Conservation (phyloP, 208 protist genomes). For the Acanthamoeba sp. region DNA sequence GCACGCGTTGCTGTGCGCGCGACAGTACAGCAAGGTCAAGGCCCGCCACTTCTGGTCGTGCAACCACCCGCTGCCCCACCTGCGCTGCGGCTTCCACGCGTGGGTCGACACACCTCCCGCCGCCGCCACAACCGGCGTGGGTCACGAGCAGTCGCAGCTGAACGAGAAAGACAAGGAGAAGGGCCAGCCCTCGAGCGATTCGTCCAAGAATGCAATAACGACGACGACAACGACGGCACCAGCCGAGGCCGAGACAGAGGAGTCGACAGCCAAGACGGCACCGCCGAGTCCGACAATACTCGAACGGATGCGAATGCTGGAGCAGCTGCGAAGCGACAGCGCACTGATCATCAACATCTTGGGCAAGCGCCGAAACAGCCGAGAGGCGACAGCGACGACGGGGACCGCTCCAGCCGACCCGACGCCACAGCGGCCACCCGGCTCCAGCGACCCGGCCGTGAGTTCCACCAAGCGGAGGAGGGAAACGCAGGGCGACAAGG, state of each 20-base stretch:
- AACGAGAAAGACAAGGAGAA: neutral
- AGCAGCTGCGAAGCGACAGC: constrained; percentile 28
- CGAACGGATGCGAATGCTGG: constrained; percentile 9
- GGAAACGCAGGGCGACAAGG: too few relatives aligned
- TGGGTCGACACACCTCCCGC: neutral
- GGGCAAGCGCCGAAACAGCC: neutral
- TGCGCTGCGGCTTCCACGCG: constrained; percentile 48
- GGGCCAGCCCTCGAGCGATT: neutral
- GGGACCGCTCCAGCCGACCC: neutral
- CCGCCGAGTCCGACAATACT: constrained; percentile 43
- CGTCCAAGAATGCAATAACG: too few relatives aligned
- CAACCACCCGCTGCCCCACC: constrained; percentile 33
- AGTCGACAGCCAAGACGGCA: neutral
- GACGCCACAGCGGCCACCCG: neutral
- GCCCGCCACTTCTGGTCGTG: constrained; percentile 3
- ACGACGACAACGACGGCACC: neutral
- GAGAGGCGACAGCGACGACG: neutral
- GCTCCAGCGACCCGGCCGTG: too few relatives aligned
- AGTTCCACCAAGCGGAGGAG: neutral
- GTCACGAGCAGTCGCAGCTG: neutral
- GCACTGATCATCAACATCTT: neutral
- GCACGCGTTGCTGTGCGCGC: neutral
- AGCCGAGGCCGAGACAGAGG: neutral
- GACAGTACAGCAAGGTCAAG: constrained; percentile 32
- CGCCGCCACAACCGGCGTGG: neutral